A percentile compares a stretch with the other conserved stretches of the same genome.
Evolutionary conservation across 345 rosid genomes (phyloP).

Genomic region (Sisymbrium irio): DNA sequence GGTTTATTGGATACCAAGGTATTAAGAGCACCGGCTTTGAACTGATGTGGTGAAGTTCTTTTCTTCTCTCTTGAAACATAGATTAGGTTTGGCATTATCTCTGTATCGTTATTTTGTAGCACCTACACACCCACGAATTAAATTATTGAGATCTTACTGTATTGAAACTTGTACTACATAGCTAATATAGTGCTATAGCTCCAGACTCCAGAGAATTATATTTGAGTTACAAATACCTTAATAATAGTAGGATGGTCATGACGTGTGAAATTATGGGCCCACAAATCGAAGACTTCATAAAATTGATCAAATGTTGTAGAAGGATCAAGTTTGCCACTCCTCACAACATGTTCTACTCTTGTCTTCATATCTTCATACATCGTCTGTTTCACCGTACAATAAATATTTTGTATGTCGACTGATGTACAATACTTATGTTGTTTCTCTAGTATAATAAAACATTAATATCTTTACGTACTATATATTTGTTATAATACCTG

Average conservation of each 20-base stretch:
- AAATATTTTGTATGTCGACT: not conserved
- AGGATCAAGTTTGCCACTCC: conserved; percentile 38
- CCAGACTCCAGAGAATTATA: not conserved
- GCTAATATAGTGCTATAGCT: no score
- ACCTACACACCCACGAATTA: conserved; percentile 34
- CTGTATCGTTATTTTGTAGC: conserved; percentile 40
- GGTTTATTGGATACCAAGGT: conserved; percentile 43
- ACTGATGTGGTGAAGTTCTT: conserved; percentile 49
- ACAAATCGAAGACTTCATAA: conserved; percentile 35
- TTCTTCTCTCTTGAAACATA: conserved; percentile 67
- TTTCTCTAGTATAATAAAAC: not conserved
- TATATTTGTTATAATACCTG: conserved; percentile 41
- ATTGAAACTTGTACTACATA: no score
- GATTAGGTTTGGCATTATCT: conserved; percentile 55
- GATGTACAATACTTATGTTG: not conserved
- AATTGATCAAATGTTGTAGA: conserved; percentile 17
- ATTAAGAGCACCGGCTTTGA: conserved; percentile 88
- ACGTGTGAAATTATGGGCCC: conserved; percentile 47
- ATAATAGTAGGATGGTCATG: conserved; percentile 65
- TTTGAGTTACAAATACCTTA: conserved; percentile 38
- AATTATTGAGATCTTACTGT: not conserved
- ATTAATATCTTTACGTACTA: not conserved
- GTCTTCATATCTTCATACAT: conserved; percentile 60
- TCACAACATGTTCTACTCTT: conserved; percentile 46
- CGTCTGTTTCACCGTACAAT: conserved; percentile 32